phyloP scores from a whole-genome alignment of 345 rosid species.

The Salix caprea region DNA sequence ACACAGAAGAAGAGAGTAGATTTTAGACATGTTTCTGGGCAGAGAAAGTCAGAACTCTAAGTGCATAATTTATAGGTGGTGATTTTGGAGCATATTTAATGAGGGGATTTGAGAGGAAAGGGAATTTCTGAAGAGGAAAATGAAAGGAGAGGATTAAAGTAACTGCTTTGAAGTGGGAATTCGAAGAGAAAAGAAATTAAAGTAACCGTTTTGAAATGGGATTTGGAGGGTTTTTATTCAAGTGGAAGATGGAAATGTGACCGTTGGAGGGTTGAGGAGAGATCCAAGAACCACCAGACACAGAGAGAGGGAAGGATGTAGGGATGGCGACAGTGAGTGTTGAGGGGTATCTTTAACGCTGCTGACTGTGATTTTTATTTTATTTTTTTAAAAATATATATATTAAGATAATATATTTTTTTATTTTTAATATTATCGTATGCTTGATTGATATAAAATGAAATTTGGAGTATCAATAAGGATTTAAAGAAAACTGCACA shows the following conservation, averaged over 20 bases:
- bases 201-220: constrained; percentile 4
- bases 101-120: neutral
- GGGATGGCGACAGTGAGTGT: neutral
- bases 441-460: too few relatives aligned
- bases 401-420: too few relatives aligned
- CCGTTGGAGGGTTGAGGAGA: constrained; percentile 5
- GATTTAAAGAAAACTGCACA: too few relatives aligned
- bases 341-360: neutral
- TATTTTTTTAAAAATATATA: too few relatives aligned
- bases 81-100: neutral
- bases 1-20: neutral
- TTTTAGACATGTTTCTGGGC: neutral
- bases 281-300: neutral
- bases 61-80: neutral
- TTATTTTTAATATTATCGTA: too few relatives aligned
- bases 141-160: neutral
- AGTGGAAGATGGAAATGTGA: constrained; percentile 5
- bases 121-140: neutral
- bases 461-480: too few relatives aligned
- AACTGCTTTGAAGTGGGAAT: neutral
- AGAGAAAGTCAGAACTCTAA: neutral
- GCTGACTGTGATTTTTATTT: too few relatives aligned
- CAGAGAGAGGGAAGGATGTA: neutral
- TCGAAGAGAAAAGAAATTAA: neutral
- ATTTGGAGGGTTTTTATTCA: neutral